phyloP scores from a whole-genome alignment of 2,329 filamentous ascomycete species.

The Ophiocordyceps unilateralis region DNA sequence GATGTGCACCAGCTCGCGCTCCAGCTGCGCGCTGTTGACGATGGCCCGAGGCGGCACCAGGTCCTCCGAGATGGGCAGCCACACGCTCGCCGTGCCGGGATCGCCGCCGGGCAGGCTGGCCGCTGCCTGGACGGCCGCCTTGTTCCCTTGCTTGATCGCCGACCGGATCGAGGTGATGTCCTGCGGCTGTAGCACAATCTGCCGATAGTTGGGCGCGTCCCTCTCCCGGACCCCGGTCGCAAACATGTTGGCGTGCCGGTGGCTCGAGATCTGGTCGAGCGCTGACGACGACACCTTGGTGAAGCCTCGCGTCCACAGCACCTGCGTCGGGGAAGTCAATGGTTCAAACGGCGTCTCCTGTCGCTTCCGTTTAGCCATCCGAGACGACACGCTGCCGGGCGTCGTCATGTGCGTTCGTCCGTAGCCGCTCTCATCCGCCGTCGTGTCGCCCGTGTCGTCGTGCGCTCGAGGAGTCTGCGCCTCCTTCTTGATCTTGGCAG shows the following conservation, averaged over 20 bases:
- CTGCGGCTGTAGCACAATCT: slow-evolving; percentile 56
- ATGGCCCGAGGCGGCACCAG: slow-evolving; percentile 75
- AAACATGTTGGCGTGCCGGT: slow-evolving; percentile 67
- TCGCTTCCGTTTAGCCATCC: slow-evolving; percentile 37
- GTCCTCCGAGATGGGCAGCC: slow-evolving; percentile 56
- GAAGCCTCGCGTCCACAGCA: slow-evolving; percentile 61
- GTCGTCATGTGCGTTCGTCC: slow-evolving; percentile 20
- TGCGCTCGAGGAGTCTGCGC: slow-evolving; percentile 34
- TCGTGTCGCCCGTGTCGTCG: slow-evolving; percentile 38
- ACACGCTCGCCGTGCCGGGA: slow-evolving; percentile 35
- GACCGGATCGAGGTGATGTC: slow-evolving; percentile 64
- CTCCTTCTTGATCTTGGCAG: slow-evolving; percentile 40
- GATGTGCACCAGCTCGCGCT: slow-evolving; percentile 89
- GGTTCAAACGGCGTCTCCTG: slow-evolving; percentile 30
- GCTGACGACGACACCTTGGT: slow-evolving; percentile 55
- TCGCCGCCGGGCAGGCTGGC: slow-evolving; percentile 43
- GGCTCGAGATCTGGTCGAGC: slow-evolving; percentile 59
- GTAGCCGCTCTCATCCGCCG: slow-evolving; percentile 32
- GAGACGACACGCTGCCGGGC: slow-evolving; percentile 19
- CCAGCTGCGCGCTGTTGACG: slow-evolving; percentile 81
- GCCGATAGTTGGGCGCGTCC: slow-evolving; percentile 59
- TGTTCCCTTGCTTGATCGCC: slow-evolving; percentile 57
- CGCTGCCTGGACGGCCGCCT: slow-evolving; percentile 43
- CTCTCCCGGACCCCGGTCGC: slow-evolving; percentile 56
- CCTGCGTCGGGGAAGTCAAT: slow-evolving; percentile 43